These are phyloP conservation scores for Epichloe festucae DNA, from an alignment of 2,329 filamentous ascomycete genomes.

Conservation along the genomic window DNA sequence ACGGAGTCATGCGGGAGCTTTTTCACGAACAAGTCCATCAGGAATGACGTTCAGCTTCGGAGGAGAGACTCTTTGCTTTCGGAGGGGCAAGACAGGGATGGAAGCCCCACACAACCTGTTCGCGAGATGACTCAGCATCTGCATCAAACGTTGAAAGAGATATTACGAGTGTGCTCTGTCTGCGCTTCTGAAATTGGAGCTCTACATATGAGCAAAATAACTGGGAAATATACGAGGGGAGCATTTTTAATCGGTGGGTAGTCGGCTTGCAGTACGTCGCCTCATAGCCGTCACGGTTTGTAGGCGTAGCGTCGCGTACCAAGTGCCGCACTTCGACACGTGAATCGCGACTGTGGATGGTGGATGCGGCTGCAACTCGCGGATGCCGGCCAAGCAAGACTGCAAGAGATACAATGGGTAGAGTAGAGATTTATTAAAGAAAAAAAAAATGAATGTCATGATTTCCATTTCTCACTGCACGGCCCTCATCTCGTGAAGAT, in stretches of 20 bases:
- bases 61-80: not conserved
- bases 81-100: not conserved
- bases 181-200: too few relatives aligned
- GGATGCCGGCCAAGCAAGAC: not conserved
- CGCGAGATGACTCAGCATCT: slow-evolving; percentile 1
- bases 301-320: not conserved
- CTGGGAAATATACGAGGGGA: too few relatives aligned
- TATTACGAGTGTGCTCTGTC: too few relatives aligned
- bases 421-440: too few relatives aligned
- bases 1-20: not conserved
- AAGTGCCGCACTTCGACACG: not conserved
- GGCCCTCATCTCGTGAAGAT: too few relatives aligned
- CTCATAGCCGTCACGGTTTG: not conserved
- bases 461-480: too few relatives aligned
- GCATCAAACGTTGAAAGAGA: not conserved
- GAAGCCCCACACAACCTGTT: not conserved
- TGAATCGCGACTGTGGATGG: not conserved
- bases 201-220: too few relatives aligned
- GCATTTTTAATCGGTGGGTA: too few relatives aligned
- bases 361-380: not conserved
- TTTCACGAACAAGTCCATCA: not conserved
- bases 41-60: not conserved
- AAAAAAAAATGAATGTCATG: too few relatives aligned
- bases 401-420: not conserved
- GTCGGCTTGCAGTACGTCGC: too few relatives aligned